These are phyloP conservation scores for Nakazawaea molendinolei DNA, from an alignment of 805 yeast genomes.

Conservation along the genomic window DNA sequence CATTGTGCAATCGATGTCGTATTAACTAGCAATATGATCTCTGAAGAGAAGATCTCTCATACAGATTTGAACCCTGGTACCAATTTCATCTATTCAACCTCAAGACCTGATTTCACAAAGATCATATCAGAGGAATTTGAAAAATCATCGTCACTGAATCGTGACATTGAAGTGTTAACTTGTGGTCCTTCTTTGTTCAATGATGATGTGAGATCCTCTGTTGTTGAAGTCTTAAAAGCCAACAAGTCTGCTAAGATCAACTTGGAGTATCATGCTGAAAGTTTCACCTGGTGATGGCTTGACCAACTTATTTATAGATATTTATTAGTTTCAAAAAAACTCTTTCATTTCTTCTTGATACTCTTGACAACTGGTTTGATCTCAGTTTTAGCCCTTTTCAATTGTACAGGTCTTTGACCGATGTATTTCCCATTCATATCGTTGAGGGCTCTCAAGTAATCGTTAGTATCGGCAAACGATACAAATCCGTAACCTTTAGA, in stretches of 20 bases:
- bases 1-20: slow-evolving; percentile 13
- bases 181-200: slow-evolving; percentile 13
- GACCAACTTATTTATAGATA: not conserved
- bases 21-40: slow-evolving; percentile 6
- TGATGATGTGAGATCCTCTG: slow-evolving; percentile 9
- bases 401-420: slow-evolving; percentile 65
- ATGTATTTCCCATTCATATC: slow-evolving; percentile 73
- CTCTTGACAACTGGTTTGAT: slow-evolving; percentile 24
- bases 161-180: slow-evolving; percentile 4
- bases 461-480: slow-evolving; percentile 57
- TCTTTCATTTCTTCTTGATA: not conserved
- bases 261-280: slow-evolving; percentile 3
- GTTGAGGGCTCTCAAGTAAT: slow-evolving; percentile 63
- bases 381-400: slow-evolving; percentile 54
- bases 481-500: slow-evolving; percentile 73
- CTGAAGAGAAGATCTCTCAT: not conserved
- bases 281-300: slow-evolving; percentile 6
- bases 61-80: too few relatives aligned
- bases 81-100: not conserved
- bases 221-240: slow-evolving; percentile 2
- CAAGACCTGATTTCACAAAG: slow-evolving; percentile 3
- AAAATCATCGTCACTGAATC: not conserved
- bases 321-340: not conserved
- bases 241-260: not conserved
- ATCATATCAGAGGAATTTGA: not conserved